Evolutionary conservation across 2,329 filamentous ascomycete genomes (phyloP), one percentile per base, ranked within the genome.

Genomic region (Drechmeria coniospora): DNA sequence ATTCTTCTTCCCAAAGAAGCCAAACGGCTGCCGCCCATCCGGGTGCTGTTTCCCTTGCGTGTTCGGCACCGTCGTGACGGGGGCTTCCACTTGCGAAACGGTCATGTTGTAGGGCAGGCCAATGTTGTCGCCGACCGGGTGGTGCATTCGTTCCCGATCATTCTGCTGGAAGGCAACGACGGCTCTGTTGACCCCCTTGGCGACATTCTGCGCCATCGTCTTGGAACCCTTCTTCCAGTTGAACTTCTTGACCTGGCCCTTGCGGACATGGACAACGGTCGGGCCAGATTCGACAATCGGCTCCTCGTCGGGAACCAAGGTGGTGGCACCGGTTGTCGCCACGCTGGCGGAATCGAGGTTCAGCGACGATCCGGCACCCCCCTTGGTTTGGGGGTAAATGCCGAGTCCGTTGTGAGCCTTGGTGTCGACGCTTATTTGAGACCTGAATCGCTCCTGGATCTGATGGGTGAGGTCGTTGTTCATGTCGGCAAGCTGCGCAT

Each of bases 171-270:
- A 74, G 29, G 77, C 78, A 27, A 76, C 78, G 33, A 94, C 92
- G 5, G 86, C 86, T 30, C 84, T 81, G 53, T 92, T 93, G 51
- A 95, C 74, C 28, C 86, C 84, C 59, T 94, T 94, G 35, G 80
- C 79, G 28, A 95, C 80, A 46, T 86, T 87, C 53, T 94, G 92
- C 16, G 86, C 86, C 42, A 95, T 77, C 31, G 81, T 86, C 55
- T 92, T 87, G 21, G 82, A 82, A 21, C 84, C 84, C 61, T 92
- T 93, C 66, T 94, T 93, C 86, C 90, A 95, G 57, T 93, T 93
- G 57, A 94, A 94, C 52, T 94, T 95, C 60, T 84, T 92, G 29
- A 79, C 74, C 48, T 93, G 84, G 17, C 80, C 84, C 57, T 94
- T 95, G 43, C 84, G 75, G 36, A 95, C 92, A 43, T 90, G 92